Evolutionary conservation across 2,329 filamentous ascomycete genomes (phyloP), one percentile per base, ranked within the genome.

Genomic region (Aspergillus uvarum): DNA sequence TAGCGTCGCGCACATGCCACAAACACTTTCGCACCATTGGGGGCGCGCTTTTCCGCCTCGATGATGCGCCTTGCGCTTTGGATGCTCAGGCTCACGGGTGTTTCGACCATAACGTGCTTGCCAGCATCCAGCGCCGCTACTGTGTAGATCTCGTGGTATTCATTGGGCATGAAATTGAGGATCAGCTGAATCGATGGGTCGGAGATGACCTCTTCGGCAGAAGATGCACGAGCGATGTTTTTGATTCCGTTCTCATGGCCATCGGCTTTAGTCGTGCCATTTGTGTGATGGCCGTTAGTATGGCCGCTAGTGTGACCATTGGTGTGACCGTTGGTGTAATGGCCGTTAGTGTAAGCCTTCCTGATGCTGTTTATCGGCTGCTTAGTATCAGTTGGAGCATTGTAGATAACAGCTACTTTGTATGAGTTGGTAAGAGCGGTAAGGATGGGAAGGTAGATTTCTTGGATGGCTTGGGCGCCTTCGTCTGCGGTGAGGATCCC

Each of bases 1-100:
- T 87, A 87, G n/a, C 86, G 79, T 21, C 86, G 76, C 78, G 86
- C 86, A 58, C 84, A 86, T 2, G 85, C 85, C 0, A 89, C 83
- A 66, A 88, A 84, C 2, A 87, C 78, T 31, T 70, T 76, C 4
- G 73, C 75, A 0, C 77, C 80, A 2, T 73, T 69, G 31, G 61
- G 59, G 0, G 79, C 77, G 1, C 60, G 65, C 19, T 72, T 70
- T 67, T 86, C 82, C 0, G 84, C 84, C 0, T 74, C 79, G 31
- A 82, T 72, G 22, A 89, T 80, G 0, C 73, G 68, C 26, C 81
- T 71, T 0, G 81, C 73, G 51, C 81, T 80, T 2, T 74, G 76
- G 21, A 82, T 70, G 24, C 76, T 82, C 4, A 87, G 67, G 0
- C 83, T 78, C 2, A 85, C 66, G 0, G 86, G 86, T 59, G 87